Evolutionary conservation across 306 rosid genomes (phyloP).

Genomic region (Rosa multiflora): DNA sequence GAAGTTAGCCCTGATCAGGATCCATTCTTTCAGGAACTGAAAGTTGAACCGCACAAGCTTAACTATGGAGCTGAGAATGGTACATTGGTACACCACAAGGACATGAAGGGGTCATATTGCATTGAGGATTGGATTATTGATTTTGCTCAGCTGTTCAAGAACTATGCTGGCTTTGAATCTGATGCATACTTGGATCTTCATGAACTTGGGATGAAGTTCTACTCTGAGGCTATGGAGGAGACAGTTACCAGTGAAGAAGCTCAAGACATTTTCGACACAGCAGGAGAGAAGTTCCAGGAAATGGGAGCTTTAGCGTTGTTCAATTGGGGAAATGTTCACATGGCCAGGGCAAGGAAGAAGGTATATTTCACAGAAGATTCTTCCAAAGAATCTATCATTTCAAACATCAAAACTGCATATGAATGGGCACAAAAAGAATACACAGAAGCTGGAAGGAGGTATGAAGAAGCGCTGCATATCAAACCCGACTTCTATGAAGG

Average conservation of each 20-base stretch:
- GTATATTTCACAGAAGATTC: conserved; percentile 54
- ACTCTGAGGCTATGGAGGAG: conserved; percentile 97
- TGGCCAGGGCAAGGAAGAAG: conserved; percentile 81
- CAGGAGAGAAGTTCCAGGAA: conserved; percentile 80
- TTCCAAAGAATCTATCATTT: conserved; percentile 46
- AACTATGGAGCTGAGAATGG: conserved; percentile 39
- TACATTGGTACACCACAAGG: conserved; percentile 37
- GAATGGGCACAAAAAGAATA: conserved; percentile 77
- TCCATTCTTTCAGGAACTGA: conserved; percentile 53
- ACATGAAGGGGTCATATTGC: conserved; percentile 55
- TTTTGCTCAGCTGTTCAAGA: conserved; percentile 78
- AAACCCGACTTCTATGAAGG: conserved; percentile 86
- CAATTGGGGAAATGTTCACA: conserved; percentile 94
- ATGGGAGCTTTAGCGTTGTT: conserved; percentile 90
- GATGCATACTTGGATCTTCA: conserved; percentile 74
- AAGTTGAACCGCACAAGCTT: conserved; percentile 25
- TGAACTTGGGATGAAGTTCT: conserved; percentile 79
- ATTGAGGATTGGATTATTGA: conserved; percentile 84
- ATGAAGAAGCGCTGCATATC: conserved; percentile 61
- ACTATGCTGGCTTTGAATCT: conserved; percentile 78
- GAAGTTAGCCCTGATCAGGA: conserved; percentile 66
- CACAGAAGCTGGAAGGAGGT: conserved; percentile 67
- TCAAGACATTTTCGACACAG: conserved; percentile 71
- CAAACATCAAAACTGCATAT: conserved; percentile 50
- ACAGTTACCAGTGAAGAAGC: conserved; percentile 83